A percentile compares a stretch with the other conserved stretches of the same genome.
Conservation (phyloP, 1,139 yeast species). For the Suhomyces bokatorum region DNA sequence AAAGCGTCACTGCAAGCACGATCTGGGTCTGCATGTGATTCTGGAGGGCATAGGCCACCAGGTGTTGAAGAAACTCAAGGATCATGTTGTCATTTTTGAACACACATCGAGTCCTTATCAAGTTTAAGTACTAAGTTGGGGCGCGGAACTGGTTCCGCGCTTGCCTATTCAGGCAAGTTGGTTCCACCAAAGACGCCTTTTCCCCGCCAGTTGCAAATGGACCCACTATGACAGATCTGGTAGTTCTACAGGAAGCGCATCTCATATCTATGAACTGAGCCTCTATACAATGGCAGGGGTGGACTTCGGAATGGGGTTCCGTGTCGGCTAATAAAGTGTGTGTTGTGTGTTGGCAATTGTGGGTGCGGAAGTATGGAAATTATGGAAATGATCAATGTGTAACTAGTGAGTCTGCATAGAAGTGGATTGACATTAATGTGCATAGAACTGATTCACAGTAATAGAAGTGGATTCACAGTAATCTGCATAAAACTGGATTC, state of each 20-base stretch:
- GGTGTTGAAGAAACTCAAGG: slow-evolving; percentile 1
- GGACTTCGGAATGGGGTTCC: too few species aligned
- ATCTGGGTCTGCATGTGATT: slow-evolving; percentile 4
- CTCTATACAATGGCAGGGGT: background rate
- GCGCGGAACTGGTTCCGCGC: slow-evolving; percentile 5
- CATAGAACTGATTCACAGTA: too few species aligned
- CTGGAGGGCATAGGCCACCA: background rate
- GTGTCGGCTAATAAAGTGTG: too few species aligned
- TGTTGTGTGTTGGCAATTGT: too few species aligned
- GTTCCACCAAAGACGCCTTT: background rate
- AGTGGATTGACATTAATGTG: too few species aligned
- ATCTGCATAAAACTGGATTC: too few species aligned
- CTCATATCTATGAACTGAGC: background rate
- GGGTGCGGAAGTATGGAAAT: too few species aligned
- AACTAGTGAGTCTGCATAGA: too few species aligned
- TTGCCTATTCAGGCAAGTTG: slow-evolving; percentile 3
- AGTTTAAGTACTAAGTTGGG: background rate
- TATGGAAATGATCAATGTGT: too few species aligned
- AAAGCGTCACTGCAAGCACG: background rate
- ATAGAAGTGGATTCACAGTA: too few species aligned
- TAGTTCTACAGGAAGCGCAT: background rate
- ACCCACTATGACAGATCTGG: background rate
- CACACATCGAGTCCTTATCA: background rate
- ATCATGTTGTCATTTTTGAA: background rate
- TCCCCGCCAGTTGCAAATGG: slow-evolving; percentile 1